Base-by-base conservation (phyloP, 768 basidiomycete genomes). In the Naematelia encephala region DNA sequence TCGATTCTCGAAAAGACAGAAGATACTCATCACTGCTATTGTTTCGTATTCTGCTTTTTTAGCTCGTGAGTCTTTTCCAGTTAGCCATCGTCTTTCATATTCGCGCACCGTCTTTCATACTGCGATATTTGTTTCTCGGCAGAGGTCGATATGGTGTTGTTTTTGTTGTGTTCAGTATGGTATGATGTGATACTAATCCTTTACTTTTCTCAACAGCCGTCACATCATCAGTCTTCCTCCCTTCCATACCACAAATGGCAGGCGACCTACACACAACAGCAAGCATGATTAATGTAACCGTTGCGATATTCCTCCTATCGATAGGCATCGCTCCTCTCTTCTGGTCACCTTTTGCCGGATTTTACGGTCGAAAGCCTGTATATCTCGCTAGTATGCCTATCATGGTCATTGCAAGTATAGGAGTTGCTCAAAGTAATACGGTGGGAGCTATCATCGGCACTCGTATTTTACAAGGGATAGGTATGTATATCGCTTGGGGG, bases 181-280 rank as follows among this genome's bases (percentile, higher is more conserved):
- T n/a, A n/a, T n/a, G n/a, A n/a, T n/a, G n/a, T n/a, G n/a, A n/a
- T n/a, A n/a, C n/a, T n/a, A n/a, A n/a, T n/a, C n/a, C n/a, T n/a
- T n/a, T n/a, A n/a, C n/a, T n/a, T n/a, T 14, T 47, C 0, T 55
- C 27, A 1, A 13, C 55, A 90, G 88, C 86, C 34, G 84, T 90
- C 59, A 84, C 87, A 0, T 78, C 83, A 5, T 85, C 84, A 0
- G 83, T 83, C 0, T 89, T 90, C 71, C 81, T 88, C 1, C 88
- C 88, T 0, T 84, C 85, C 0, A 86, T 90, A 56, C 87, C 88
- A 0, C 82, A 86, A 51, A 84, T 91, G 46, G 84, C 88, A 5
- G 75, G 73, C 25, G 88, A 91, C 59, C 74, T 91, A 10, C 49
- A 82, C 23, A 80, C 86, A 0, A 82, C 87, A 0, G 81, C 81